Evolutionary conservation across 2,329 filamentous ascomycete genomes (phyloP), one percentile per base, ranked within the genome.

Genomic region (Fusarium sacchari): DNA sequence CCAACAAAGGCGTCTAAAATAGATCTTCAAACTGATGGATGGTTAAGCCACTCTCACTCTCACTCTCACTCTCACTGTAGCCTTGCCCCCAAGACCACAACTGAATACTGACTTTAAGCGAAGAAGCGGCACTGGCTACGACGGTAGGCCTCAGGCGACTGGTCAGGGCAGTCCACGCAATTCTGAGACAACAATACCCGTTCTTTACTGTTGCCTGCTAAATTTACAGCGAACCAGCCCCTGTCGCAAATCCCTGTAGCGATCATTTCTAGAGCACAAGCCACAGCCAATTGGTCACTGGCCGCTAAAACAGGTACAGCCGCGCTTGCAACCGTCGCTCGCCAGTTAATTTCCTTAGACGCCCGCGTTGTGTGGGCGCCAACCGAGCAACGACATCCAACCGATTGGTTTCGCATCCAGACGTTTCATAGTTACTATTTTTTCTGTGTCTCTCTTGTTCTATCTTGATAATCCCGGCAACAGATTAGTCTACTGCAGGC

Each of bases 301-400:
- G 46, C 61, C 43, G 47, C 63, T 22, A 58, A 44, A 43, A 42
- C 40, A 56, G 57, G 59, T 43, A 70, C 37, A 47, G 62, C 74
- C 74, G 75, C 75, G 75, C 75, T 77, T 77, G 73, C 63, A 71
- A 73, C 61, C 55, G 49, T 37, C 39, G 50, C 68, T 37, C 39
- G 50, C 68, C 69, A 66, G 61, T 59, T 44, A 71, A 73, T 71
- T 75, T 73, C 67, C 52, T 72, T 72, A 76, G 73, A 74, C 75
- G 75, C 75, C 68, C 60, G 46, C 32, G 32, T 50, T 30, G 26
- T 62, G 57, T 50, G 55, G 62, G 67, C 73, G 73, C 75, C 67
- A 72, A 60, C 71, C 37, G 39, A 71, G 55, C 71, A 58, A 67
- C 60, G 46, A 67, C 55, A 60, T 56, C 75, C 75, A 77, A 77